Evolutionary conservation across 805 yeast genomes (phyloP), one percentile per base, ranked within the genome.

Genomic region (Cephaloascus fragrans): DNA sequence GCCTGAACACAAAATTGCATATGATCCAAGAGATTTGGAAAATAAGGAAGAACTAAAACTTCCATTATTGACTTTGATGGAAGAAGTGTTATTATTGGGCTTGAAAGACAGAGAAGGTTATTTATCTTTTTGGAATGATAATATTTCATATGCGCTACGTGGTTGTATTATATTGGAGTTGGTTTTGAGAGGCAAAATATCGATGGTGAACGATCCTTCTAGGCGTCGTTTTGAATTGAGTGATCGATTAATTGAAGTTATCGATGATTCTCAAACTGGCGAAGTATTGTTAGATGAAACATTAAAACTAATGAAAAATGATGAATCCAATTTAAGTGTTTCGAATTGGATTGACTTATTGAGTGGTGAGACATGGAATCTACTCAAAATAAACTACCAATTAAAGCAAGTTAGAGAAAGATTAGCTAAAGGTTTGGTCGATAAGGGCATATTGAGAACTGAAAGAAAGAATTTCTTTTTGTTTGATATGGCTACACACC

Each of bases 401-500:
- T 74, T 93, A 58, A 93, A 93, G 56, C 98, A 93, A 64, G 98
- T 93, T 4, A 78, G 98, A 55, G 98, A 93, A 62, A 74, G 98
- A 50, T 70, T 93, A 46, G 95, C 96, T 40, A 93, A 93, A 62
- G 98, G 98, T 1, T 70, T 93, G 39, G 98, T 94, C 31, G 98
- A 93, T 60, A 93, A 93, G 64, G 97, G 98, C 18, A 81, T 93
- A 35, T 72, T 94, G 53, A 80, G 96, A 64, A 93, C 98, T 5
- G 98, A 93, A 61, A 78, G 95, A 59, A 87, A 89, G 57, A 93
- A 87, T 64, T 93, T 93, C 57, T 77, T 93, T 52, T 67, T 93
- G 39, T 93, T 93, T 51, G 98, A 93, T 60, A 93, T 93, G 97
- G 96, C 98, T 23, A 93, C 98, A 6, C 98, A 94, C 61, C 98